Evolutionary conservation across 2,329 filamentous ascomycete species (phyloP).

Genomic region (Penicillium hesseltinei): DNA sequence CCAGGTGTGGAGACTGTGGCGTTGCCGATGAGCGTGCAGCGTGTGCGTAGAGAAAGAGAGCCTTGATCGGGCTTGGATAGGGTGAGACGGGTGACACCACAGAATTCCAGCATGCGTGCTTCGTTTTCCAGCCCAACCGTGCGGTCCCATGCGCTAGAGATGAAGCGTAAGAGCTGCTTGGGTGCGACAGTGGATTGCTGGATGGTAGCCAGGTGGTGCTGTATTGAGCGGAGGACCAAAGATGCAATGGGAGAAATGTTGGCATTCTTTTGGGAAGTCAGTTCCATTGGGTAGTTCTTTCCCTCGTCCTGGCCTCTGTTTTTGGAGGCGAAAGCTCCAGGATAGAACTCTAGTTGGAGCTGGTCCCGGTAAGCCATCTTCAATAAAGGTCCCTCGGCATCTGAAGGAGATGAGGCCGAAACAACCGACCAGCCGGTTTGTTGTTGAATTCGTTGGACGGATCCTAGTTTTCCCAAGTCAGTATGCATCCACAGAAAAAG

Average conservation of each 20-base stretch:
- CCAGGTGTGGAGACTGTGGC: conserved; percentile 12
- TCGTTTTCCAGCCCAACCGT: conserved; percentile 43
- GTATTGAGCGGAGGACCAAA: conserved; percentile 44
- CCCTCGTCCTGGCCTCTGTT: conserved; percentile 23
- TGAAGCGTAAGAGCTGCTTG: conserved; percentile 41
- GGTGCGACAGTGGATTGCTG: conserved; percentile 36
- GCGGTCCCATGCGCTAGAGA: conserved; percentile 45
- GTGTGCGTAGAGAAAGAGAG: conserved; percentile 32
- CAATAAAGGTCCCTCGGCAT: conserved; percentile 34
- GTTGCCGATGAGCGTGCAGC: conserved; percentile 40
- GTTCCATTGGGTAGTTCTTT: conserved; percentile 32
- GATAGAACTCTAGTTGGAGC: conserved; percentile 45
- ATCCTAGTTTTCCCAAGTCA: conserved; percentile 26
- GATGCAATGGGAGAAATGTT: conserved; percentile 38
- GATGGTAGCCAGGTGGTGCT: conserved; percentile 37
- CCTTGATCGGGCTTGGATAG: conserved; percentile 29
- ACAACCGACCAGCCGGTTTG: conserved; percentile 47
- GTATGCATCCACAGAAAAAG: neutral
- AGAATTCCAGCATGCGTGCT: conserved; percentile 45
- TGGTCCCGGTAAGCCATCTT: conserved; percentile 45
- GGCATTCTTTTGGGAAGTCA: conserved; percentile 29
- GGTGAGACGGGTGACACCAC: conserved; percentile 43
- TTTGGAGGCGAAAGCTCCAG: conserved; percentile 34
- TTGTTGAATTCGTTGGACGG: conserved; percentile 41
- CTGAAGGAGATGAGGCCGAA: conserved; percentile 33